Evolutionary conservation across 2,329 filamentous ascomycete species (phyloP), one percentile per base, ranked within the genome.

Genomic region (Fonsecaea pedrosoi): DNA sequence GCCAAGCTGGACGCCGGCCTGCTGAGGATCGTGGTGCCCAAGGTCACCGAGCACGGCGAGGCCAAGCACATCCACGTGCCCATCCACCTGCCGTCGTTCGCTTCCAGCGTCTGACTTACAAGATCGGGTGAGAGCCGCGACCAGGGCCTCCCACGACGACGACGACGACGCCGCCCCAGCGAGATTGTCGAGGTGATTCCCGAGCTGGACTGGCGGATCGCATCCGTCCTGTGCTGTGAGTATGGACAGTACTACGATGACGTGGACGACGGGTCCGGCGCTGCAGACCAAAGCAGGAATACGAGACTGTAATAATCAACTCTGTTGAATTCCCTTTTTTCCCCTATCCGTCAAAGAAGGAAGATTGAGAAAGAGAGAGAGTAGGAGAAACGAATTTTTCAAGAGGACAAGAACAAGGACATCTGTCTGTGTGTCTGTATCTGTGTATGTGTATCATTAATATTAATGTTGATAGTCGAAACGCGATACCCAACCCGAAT

Each of bases 1-100:
- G 70, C 72, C 12, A 68, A 66, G 54, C 65, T 73, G 35, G 69
- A 71, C 13, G 65, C 65, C 40, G 72, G 72, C 9, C n/a, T 73
- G 12, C 55, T 73, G 59, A 66, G 59, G 15, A 48, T 73, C 30
- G 68, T 65, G 18, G 69, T 73, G 4, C 66, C 69, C 34, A 73
- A 73, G 60, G 37, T 66, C 21, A 38, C 48, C n/a, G 54, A 66
- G 37, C 66, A 71, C 32, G 69, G 67, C 35, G 25, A 65, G 12
- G 50, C 55, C 10, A 35, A 67, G 45, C 59, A 59, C 30, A 35
- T 62, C 7, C 40, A 58, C 32, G 63, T 69, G 15, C 53, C 45
- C 48, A 37, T 62, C 30, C 54, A 48, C 8, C 12, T 50, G 8
- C 10, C 45, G 2, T 25, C 45, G 45, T 9, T 50, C 7, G 18